Evolutionary conservation across 441 rosid genomes (phyloP), one percentile per base, ranked within the genome.

Genomic region (Biscutella auriculata): DNA sequence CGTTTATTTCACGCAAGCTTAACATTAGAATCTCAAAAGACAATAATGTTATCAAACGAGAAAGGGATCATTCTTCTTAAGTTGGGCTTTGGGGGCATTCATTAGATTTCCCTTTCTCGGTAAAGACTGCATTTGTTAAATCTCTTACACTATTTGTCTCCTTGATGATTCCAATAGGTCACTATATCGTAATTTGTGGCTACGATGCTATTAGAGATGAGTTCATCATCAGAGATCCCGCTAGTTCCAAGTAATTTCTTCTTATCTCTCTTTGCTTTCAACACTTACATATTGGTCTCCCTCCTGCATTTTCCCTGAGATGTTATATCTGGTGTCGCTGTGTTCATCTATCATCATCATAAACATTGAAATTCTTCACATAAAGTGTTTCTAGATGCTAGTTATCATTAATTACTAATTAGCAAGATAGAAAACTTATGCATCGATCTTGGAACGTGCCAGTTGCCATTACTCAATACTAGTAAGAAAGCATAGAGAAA

Each of bases 181-280:
- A 93, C 64, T 85, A 93, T 63, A 73, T 89, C 12, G 75, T 93
- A 70, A 83, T 87, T 68, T 89, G 96, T 53, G 95, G 97, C 62
- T 93, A 88, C 54, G 95, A 89, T 64, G 73, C 87, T 37, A 65
- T 40, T 28, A 67, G 70, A 7, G 90, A 89, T 69, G 97, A 89
- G 77, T 93, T 89, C 55, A 96, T 89, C 79, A 93, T 93, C 60
- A 85, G 95, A 75, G 96, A 93, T 76, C 99, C 99, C 56, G 95
- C 96, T 65, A 82, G 87, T 85, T 75, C 91, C 60, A 75, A 85
- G 99, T 89, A 82, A 61, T 21, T 35, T 56, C 39, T 32, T 48
- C 29, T 2, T 19, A 39, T 27, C 16, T 48, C 53, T 41, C 25
- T 45, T 48, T 50, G 39, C 21, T n/a, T 42, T 42, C 7, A 9